phyloP scores from a whole-genome alignment of 2,329 filamentous ascomycete species.

The Talaromyces albobiverticillius region DNA sequence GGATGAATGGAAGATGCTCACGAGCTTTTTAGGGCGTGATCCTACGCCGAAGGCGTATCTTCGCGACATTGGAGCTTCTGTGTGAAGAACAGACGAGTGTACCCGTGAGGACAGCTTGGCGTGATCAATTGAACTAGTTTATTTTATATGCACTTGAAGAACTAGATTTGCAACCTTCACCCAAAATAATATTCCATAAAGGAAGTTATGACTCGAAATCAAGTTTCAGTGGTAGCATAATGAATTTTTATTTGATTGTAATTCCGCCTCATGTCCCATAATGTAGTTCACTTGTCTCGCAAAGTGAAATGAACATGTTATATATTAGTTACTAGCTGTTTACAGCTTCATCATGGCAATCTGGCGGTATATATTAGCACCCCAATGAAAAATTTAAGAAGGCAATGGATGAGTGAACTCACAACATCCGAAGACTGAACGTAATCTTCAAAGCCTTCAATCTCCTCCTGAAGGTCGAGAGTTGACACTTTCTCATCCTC shows the following conservation, averaged over 20 bases:
- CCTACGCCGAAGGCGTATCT: neutral
- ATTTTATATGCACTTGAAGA: too few species aligned
- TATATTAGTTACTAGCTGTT: conserved; percentile 52
- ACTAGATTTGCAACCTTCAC: too few species aligned
- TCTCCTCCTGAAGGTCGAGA: conserved; percentile 81
- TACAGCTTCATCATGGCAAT: conserved; percentile 90
- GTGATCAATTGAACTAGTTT: too few species aligned
- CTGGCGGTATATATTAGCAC: conserved; percentile 27
- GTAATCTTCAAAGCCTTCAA: conserved; percentile 84
- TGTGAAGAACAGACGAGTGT: too few species aligned
- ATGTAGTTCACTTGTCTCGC: too few species aligned
- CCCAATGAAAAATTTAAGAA: too few species aligned
- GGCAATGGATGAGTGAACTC: conserved; percentile 28
- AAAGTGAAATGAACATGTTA: conserved; percentile 23
- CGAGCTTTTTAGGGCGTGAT: neutral
- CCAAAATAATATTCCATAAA: too few species aligned
- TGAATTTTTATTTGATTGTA: too few species aligned
- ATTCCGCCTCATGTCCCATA: too few species aligned
- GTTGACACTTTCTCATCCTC: conserved; percentile 95
- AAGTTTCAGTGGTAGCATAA: too few species aligned
- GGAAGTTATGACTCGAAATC: too few species aligned
- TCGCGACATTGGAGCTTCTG: neutral
- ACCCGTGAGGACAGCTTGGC: too few species aligned
- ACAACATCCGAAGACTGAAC: conserved; percentile 91
- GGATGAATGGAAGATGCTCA: neutral